A percentile compares a stretch with the other conserved stretches of the same genome.
These are phyloP conservation scores for Penicillium palitans DNA, from an alignment of 2,329 filamentous ascomycete species.

Conservation along the genomic window DNA sequence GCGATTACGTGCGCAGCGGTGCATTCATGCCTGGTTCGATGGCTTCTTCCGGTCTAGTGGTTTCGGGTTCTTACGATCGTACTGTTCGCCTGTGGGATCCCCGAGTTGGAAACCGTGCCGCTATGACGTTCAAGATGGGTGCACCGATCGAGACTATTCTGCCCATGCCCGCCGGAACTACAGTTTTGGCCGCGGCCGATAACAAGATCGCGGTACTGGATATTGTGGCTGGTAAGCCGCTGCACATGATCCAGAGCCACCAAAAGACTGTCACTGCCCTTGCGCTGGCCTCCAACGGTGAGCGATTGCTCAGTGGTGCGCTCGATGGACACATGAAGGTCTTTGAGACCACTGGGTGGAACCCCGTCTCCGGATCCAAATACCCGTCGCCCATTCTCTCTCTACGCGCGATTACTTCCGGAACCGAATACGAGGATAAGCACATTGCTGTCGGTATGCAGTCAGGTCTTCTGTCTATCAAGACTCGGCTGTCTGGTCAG, in stretches of 20 bases:
- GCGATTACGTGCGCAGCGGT: constrained; percentile 87
- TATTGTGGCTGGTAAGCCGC: constrained; percentile 82
- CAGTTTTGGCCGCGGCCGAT: constrained; percentile 78
- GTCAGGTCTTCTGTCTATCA: constrained; percentile 85
- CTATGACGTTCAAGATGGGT: constrained; percentile 95
- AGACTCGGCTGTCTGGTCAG: constrained; percentile 80
- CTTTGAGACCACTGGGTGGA: constrained; percentile 92
- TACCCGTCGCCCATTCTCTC: constrained; percentile 90
- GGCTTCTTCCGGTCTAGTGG: constrained; percentile 68
- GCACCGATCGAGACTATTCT: constrained; percentile 86
- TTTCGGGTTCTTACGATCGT: constrained; percentile 91
- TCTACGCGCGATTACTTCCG: constrained; percentile 70
- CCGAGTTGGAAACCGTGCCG: constrained; percentile 65
- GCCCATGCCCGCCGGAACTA: constrained; percentile 81
- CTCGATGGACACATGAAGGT: constrained; percentile 97
- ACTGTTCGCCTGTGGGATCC: constrained; percentile 95
- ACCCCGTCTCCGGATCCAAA: constrained; percentile 91
- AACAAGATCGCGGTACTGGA: constrained; percentile 90
- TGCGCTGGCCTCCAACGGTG: constrained; percentile 75
- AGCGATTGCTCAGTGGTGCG: constrained; percentile 79
- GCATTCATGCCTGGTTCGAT: constrained; percentile 72
- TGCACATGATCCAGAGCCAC: constrained; percentile 86
- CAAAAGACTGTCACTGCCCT: constrained; percentile 96
- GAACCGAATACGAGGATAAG: constrained; percentile 73
- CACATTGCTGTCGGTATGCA: constrained; percentile 95